Conservation (phyloP, 2,329 filamentous ascomycete genomes). For the Claviceps fusiformis region DNA sequence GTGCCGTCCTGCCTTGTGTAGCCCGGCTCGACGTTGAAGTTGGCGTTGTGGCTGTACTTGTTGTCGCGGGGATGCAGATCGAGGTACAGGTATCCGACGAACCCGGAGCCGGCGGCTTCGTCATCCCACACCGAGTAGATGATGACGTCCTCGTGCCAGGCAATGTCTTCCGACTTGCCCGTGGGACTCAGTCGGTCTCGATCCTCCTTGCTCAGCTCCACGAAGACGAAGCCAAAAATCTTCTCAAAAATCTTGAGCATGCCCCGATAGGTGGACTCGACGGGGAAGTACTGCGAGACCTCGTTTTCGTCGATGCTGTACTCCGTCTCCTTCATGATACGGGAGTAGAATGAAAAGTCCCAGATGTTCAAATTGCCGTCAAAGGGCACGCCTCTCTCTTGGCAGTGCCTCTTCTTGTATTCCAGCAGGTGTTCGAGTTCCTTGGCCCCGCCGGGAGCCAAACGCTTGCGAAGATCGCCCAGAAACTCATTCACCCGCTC, state of each 20-base stretch:
- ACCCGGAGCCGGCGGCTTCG: slow-evolving; percentile 52
- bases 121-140: slow-evolving; percentile 77
- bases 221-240: slow-evolving; percentile 66
- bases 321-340: slow-evolving; percentile 67
- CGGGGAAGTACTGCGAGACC: slow-evolving; percentile 74
- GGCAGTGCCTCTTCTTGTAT: slow-evolving; percentile 58
- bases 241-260: slow-evolving; percentile 79
- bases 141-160: slow-evolving; percentile 75
- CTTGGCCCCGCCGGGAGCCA: slow-evolving; percentile 55
- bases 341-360: slow-evolving; percentile 71
- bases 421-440: slow-evolving; percentile 58
- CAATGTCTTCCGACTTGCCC: slow-evolving; percentile 55
- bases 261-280: slow-evolving; percentile 56
- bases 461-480: slow-evolving; percentile 50
- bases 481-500: slow-evolving; percentile 62
- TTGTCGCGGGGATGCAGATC: slow-evolving; percentile 68
- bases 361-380: slow-evolving; percentile 69
- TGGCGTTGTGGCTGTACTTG: slow-evolving; percentile 76
- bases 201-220: slow-evolving; percentile 56
- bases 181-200: slow-evolving; percentile 50
- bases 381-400: slow-evolving; percentile 41
- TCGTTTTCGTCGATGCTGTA: slow-evolving; percentile 67
- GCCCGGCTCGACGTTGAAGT: slow-evolving; percentile 69
- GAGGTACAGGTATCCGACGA: slow-evolving; percentile 72
- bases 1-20: slow-evolving; percentile 54